phyloP scores from a whole-genome alignment of 129 eudicot species.

The Deinandra increscens region DNA sequence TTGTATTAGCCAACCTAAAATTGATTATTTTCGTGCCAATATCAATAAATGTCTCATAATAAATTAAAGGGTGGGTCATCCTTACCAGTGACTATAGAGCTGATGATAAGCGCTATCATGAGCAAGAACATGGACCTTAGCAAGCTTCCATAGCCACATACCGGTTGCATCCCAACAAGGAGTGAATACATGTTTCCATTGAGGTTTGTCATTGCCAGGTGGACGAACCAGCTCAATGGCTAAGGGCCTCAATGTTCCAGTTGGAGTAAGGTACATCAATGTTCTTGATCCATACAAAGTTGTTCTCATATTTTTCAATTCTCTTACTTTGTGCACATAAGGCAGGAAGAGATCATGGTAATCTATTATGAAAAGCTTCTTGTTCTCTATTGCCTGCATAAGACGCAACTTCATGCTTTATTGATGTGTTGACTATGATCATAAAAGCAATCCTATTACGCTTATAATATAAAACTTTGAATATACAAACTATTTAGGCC shows the following conservation, averaged over 20 bases:
- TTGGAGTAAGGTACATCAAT: conserved; percentile 51
- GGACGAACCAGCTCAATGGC: conserved; percentile 68
- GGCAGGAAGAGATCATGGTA: conserved; percentile 74
- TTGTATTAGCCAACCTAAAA: neutral
- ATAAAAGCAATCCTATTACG: neutral
- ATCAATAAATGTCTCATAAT: neutral
- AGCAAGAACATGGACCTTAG: conserved; percentile 75
- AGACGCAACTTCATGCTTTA: conserved; percentile 7
- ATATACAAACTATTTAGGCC: neutral
- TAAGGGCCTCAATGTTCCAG: conserved; percentile 51
- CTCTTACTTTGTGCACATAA: conserved; percentile 62
- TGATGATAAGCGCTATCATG: conserved; percentile 89
- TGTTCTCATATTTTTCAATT: conserved; percentile 42
- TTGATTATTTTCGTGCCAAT: neutral
- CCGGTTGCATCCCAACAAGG: conserved; percentile 61
- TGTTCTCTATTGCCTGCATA: conserved; percentile 58
- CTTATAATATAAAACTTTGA: neutral
- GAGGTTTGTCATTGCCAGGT: conserved; percentile 49
- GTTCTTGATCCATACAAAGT: conserved; percentile 79
- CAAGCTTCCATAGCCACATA: conserved; percentile 83
- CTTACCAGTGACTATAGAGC: conserved; percentile 59
- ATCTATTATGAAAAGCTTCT: conserved; percentile 69
- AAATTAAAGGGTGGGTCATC: neutral
- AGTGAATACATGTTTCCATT: conserved; percentile 49
- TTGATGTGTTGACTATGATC: neutral